Evolutionary conservation across 2,329 filamentous ascomycete genomes (phyloP).

Genomic region (Karstenula rhodostoma): DNA sequence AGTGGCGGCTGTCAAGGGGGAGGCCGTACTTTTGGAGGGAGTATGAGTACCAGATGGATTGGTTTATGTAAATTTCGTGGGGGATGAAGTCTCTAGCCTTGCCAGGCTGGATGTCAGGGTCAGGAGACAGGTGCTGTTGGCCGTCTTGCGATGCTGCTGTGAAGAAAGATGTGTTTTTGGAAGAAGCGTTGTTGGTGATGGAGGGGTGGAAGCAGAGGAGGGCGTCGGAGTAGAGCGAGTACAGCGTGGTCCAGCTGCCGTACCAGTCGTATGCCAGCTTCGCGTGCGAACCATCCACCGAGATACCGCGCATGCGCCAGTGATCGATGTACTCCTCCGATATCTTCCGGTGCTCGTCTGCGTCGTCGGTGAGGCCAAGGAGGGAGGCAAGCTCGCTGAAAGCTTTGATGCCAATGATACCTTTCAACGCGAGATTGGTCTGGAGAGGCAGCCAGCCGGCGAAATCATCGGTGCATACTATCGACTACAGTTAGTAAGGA

Average conservation of each 20-base stretch:
- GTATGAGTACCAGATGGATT: constrained; percentile 81
- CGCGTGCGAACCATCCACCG: constrained; percentile 72
- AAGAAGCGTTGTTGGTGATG: constrained; percentile 46
- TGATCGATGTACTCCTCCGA: constrained; percentile 72
- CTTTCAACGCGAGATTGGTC: constrained; percentile 83
- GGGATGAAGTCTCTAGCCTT: constrained; percentile 69
- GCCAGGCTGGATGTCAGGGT: constrained; percentile 31
- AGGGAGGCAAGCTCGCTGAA: constrained; percentile 75
- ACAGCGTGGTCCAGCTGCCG: constrained; percentile 83
- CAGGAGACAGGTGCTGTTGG: constrained; percentile 22
- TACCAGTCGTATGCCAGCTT: constrained; percentile 83
- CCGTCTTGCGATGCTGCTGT: constrained; percentile 28
- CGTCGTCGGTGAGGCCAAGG: constrained; percentile 65
- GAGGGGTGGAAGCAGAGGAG: constrained; percentile 80
- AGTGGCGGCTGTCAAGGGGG: constrained; percentile 80
- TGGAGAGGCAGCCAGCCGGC: constrained; percentile 80
- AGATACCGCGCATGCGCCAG: constrained; percentile 77
- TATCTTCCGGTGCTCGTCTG: constrained; percentile 68
- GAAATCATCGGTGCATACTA: constrained; percentile 83
- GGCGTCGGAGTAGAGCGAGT: constrained; percentile 83
- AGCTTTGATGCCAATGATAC: constrained; percentile 81
- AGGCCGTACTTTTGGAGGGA: constrained; percentile 84
- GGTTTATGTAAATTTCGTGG: constrained; percentile 76
- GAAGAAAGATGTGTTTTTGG: constrained; percentile 17
- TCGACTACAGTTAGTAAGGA: constrained; percentile 16